Evolutionary conservation across 371 early-diverging fungal species (phyloP).

Genomic region (Syncephalis fuscata): DNA sequence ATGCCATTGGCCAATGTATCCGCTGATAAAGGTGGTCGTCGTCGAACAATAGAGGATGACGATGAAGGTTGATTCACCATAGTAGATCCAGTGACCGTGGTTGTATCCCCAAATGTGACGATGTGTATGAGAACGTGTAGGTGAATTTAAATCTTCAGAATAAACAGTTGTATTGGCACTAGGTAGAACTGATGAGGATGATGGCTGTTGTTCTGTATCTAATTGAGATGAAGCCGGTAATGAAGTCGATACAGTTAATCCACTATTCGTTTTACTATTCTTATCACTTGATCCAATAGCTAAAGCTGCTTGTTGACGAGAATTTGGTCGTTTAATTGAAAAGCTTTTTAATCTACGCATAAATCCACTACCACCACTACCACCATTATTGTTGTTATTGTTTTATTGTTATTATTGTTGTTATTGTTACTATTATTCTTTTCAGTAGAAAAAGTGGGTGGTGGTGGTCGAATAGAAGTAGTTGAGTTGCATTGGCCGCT

Average conservation of each 20-base stretch:
- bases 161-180: neutral
- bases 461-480: slow-evolving; percentile 4
- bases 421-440: neutral
- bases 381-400: neutral
- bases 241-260: no score
- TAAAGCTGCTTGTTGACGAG: neutral
- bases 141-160: no score
- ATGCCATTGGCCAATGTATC: no score
- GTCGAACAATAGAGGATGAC: slow-evolving; percentile 21
- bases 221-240: no score
- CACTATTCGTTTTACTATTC: neutral
- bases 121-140: no score
- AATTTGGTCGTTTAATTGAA: neutral
- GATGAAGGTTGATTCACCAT: slow-evolving; percentile 1
- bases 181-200: neutral
- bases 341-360: no score
- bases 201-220: neutral
- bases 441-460: no score
- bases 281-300: neutral
- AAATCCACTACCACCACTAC: neutral
- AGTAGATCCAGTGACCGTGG: neutral
- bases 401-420: neutral
- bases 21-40: slow-evolving; percentile 22
- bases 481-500: slow-evolving; percentile 10
- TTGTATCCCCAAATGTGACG: no score